Percentiles rank a stretch among this genome's conserved stretches.
Conservation (phyloP, 176 grass and related monocot genomes). For the Juncus effusus region DNA sequence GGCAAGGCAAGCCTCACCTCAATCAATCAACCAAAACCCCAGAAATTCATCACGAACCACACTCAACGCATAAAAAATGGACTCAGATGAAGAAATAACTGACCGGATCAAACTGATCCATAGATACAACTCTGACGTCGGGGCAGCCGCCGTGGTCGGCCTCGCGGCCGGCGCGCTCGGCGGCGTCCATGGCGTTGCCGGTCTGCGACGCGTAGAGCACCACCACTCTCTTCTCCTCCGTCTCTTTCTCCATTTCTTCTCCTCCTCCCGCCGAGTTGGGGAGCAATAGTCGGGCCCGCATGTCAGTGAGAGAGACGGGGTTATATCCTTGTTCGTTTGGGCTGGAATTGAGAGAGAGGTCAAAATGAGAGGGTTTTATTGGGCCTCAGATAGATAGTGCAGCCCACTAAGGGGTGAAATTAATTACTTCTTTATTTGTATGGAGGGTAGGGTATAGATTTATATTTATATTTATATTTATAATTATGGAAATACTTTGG, state of each 20-base stretch:
- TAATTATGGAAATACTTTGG: too few species aligned
- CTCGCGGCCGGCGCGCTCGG: slow-evolving; percentile 69
- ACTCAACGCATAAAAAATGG: not conserved
- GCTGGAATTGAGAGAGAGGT: not conserved
- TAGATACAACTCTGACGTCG: slow-evolving; percentile 58
- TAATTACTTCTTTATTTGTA: not conserved
- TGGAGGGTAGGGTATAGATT: not conserved
- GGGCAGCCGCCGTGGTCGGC: slow-evolving; percentile 83
- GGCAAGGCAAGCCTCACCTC: too few species aligned
- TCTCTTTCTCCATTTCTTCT: not conserved
- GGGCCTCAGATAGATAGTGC: slow-evolving; percentile 20
- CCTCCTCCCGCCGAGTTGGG: not conserved
- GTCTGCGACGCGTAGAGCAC: slow-evolving; percentile 83
- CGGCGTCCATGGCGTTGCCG: slow-evolving; percentile 73
- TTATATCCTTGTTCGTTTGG: not conserved
- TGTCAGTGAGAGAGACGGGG: slow-evolving; percentile 6
- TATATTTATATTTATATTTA: too few species aligned
- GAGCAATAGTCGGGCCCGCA: slow-evolving; percentile 26
- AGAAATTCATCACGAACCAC: not conserved
- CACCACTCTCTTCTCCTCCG: slow-evolving; percentile 35
- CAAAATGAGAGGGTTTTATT: slow-evolving; percentile 18
- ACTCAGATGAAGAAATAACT: slow-evolving; percentile 17
- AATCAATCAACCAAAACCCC: too few species aligned
- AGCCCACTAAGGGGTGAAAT: slow-evolving; percentile 20
- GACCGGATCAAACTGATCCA: slow-evolving; percentile 70